A percentile compares a stretch with the other conserved stretches of the same genome.
These are phyloP conservation scores for Aspergillus fijiensis DNA, from an alignment of 2,329 filamentous ascomycete genomes.

Conservation along the genomic window DNA sequence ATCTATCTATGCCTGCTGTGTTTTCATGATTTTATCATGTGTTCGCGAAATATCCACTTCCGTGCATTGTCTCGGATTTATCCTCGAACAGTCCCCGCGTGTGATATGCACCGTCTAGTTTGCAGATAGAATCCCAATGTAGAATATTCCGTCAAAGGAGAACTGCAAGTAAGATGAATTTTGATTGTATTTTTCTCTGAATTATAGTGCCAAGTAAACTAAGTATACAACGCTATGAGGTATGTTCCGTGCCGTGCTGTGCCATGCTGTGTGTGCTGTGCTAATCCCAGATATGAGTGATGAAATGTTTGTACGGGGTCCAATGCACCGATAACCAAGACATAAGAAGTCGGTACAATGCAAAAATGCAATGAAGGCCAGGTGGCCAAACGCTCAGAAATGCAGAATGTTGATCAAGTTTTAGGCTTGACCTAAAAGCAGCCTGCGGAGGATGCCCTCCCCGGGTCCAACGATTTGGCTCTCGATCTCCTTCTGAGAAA, in stretches of 20 bases:
- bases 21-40: background rate
- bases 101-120: background rate
- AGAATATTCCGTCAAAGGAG: background rate
- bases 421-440: constrained; percentile 42
- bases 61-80: constrained; percentile 28
- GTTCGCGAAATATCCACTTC: background rate
- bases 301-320: background rate
- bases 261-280: background rate
- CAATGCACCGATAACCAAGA: background rate
- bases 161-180: background rate
- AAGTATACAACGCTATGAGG: background rate
- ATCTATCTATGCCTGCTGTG: constrained; percentile 6
- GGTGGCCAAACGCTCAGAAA: background rate
- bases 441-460: constrained; percentile 44
- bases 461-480: constrained; percentile 62
- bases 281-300: background rate
- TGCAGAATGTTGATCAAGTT: background rate
- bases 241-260: background rate
- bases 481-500: constrained; percentile 76
- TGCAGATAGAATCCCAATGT: background rate
- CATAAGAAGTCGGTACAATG: background rate
- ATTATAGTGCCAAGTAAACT: background rate
- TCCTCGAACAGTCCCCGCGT: constrained; percentile 24
- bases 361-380: background rate
- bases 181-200: background rate